These are phyloP conservation scores for Thecaphora frezii DNA, from an alignment of 1,284 basidiomycete species.

Conservation along the genomic window DNA sequence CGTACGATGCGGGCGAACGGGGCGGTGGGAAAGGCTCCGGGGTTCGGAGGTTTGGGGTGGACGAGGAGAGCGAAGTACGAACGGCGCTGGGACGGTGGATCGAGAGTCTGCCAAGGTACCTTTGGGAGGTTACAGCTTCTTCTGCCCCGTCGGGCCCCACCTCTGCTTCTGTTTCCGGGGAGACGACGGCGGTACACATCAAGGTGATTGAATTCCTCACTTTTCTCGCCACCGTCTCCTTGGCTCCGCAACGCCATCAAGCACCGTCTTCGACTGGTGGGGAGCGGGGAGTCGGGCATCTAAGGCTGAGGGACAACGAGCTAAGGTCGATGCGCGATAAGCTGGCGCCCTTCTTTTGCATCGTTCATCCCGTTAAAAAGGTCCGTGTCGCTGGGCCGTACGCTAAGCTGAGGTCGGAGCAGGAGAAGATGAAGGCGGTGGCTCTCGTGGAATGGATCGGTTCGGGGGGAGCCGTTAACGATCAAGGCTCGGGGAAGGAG, in stretches of 20 bases:
- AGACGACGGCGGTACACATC: constrained; percentile 9
- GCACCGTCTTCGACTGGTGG: constrained; percentile 3
- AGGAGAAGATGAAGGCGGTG: background rate
- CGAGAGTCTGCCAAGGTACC: constrained; percentile 16
- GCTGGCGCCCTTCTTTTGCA: constrained; percentile 29
- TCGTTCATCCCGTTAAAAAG: constrained; percentile 24
- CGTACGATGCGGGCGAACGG: constrained; percentile 10
- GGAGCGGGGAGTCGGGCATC: background rate
- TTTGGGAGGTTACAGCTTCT: constrained; percentile 19
- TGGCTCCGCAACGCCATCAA: constrained; percentile 10
- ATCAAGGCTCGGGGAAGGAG: too few species aligned
- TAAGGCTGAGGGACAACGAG: background rate
- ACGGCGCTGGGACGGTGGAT: constrained; percentile 5
- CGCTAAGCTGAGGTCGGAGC: constrained; percentile 5
- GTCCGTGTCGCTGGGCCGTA: constrained; percentile 18
- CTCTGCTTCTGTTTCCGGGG: background rate
- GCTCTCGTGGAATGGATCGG: background rate
- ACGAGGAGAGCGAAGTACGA: too few species aligned
- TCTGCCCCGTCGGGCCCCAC: background rate
- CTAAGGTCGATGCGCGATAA: constrained; percentile 4
- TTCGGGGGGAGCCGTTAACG: too few species aligned
- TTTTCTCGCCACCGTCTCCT: constrained; percentile 22
- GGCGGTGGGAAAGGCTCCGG: constrained; percentile 2
- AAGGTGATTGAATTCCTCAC: constrained; percentile 23
- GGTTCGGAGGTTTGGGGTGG: too few species aligned